Percentiles rank a stretch among this genome's conserved stretches.
These are phyloP conservation scores for Glycyrrhiza uralensis DNA, from an alignment of 306 rosid species.

Conservation along the genomic window DNA sequence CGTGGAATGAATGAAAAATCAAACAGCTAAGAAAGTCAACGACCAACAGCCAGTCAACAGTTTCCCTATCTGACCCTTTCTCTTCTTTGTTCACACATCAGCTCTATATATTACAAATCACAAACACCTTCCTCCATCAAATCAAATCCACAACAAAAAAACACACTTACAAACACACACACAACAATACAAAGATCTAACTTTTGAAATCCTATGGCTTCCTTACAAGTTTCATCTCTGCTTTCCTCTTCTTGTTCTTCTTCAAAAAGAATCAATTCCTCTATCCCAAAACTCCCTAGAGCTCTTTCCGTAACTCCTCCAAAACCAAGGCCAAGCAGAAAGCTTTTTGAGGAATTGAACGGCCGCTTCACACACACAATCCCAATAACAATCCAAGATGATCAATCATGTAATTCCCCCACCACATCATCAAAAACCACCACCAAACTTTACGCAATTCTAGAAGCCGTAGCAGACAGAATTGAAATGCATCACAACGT, in stretches of 20 bases:
- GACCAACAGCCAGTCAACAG: conserved; percentile 15
- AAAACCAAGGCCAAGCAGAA: conserved; percentile 27
- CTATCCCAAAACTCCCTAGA: conserved; percentile 48
- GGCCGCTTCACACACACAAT: conserved; percentile 37
- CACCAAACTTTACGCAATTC: conserved; percentile 50
- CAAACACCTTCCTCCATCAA: background rate
- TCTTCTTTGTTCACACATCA: background rate
- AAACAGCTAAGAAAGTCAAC: conserved; percentile 4
- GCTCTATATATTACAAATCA: conserved; percentile 14
- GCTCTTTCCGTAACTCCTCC: conserved; percentile 16
- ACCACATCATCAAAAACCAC: conserved; percentile 22
- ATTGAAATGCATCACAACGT: conserved; percentile 76
- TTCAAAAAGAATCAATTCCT: conserved; percentile 40
- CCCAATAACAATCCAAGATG: background rate
- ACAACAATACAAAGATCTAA: background rate
- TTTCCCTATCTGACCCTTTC: conserved; percentile 43
- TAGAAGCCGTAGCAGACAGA: conserved; percentile 64
- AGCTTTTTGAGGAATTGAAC: conserved; percentile 38
- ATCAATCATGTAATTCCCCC: background rate
- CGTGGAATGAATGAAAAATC: background rate
- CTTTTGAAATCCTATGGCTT: conserved; percentile 34
- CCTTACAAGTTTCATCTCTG: conserved; percentile 38
- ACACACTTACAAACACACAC: background rate
- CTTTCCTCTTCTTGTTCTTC: conserved; percentile 32
- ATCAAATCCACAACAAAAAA: background rate